Evolutionary conservation across 2,329 filamentous ascomycete genomes (phyloP).

Genomic region (Polychaeton citri): DNA sequence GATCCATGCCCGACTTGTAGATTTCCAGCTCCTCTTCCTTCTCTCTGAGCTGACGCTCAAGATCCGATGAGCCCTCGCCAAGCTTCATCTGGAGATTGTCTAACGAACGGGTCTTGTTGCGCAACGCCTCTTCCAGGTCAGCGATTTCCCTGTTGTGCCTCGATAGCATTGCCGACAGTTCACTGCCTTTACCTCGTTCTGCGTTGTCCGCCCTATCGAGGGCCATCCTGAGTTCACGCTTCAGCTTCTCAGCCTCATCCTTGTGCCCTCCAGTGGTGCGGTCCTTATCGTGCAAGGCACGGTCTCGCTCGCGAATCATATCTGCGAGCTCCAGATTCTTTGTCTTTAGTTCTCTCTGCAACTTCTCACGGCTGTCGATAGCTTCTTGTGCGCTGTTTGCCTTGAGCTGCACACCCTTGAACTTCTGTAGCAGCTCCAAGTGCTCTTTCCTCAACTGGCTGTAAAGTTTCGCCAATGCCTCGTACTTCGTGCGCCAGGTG

Average conservation of each 20-base stretch:
- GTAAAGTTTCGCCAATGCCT: constrained; percentile 90
- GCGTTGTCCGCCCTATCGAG: constrained; percentile 83
- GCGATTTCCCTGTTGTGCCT: constrained; percentile 97
- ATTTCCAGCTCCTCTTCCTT: constrained; percentile 98
- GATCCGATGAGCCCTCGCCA: constrained; percentile 68
- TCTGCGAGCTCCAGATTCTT: constrained; percentile 98
- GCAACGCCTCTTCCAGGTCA: constrained; percentile 82
- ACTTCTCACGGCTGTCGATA: constrained; percentile 84
- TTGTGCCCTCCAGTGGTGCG: constrained; percentile 72
- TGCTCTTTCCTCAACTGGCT: constrained; percentile 93
- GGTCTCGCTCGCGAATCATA: constrained; percentile 94
- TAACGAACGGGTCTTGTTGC: constrained; percentile 73
- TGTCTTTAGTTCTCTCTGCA: constrained; percentile 95
- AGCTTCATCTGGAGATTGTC: constrained; percentile 71
- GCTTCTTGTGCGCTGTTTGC: constrained; percentile 94
- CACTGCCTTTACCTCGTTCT: constrained; percentile 85
- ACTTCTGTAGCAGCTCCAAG: constrained; percentile 86
- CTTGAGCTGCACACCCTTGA: constrained; percentile 91
- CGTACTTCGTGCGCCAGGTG: constrained; percentile 94
- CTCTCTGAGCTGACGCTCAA: constrained; percentile 73
- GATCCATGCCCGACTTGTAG: constrained; percentile 95
- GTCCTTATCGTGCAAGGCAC: constrained; percentile 87
- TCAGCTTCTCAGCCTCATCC: constrained; percentile 88
- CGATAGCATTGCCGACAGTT: constrained; percentile 84
- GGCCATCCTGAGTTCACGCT: constrained; percentile 83